phyloP scores from a whole-genome alignment of 1,284 basidiomycete species.

The Sporisorium reilianum region DNA sequence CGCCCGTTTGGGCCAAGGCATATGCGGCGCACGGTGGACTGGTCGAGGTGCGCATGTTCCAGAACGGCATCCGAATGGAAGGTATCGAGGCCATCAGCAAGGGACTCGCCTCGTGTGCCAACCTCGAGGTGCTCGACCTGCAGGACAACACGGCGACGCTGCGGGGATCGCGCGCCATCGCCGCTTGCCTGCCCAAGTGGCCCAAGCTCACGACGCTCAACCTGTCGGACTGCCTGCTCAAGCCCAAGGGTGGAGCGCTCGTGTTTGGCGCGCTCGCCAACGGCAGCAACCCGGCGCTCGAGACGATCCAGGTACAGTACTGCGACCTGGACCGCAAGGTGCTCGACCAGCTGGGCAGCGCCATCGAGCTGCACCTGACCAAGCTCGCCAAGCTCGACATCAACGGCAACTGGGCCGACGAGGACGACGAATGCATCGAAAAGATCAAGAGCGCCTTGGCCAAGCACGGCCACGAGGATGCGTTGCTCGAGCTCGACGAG shows the following conservation, averaged over 20 bases:
- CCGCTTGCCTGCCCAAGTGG: slow-evolving; percentile 78
- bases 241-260: slow-evolving; percentile 72
- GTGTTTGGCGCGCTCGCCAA: slow-evolving; percentile 57
- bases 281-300: slow-evolving; percentile 56
- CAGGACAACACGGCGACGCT: slow-evolving; percentile 94
- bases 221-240: slow-evolving; percentile 90
- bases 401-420: slow-evolving; percentile 68
- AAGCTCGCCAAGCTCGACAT: slow-evolving; percentile 61
- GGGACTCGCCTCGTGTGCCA: slow-evolving; percentile 79
- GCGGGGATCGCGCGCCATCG: slow-evolving; percentile 81
- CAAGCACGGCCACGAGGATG: slow-evolving; percentile 59
- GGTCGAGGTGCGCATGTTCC: slow-evolving; percentile 88
- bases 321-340: slow-evolving; percentile 64
- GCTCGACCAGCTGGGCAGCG: slow-evolving; percentile 54
- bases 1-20: slow-evolving; percentile 84
- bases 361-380: slow-evolving; percentile 53
- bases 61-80: slow-evolving; percentile 96
- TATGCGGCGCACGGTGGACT: slow-evolving; percentile 84
- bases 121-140: slow-evolving; percentile 84
- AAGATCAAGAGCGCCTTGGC: slow-evolving; percentile 60
- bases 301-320: slow-evolving; percentile 64
- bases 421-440: slow-evolving; percentile 65
- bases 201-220: slow-evolving; percentile 81
- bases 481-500: slow-evolving; percentile 63
- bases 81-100: slow-evolving; percentile 84